Conservation (phyloP, 2,329 filamentous ascomycete species). For the Aspergillus arachidicola region DNA sequence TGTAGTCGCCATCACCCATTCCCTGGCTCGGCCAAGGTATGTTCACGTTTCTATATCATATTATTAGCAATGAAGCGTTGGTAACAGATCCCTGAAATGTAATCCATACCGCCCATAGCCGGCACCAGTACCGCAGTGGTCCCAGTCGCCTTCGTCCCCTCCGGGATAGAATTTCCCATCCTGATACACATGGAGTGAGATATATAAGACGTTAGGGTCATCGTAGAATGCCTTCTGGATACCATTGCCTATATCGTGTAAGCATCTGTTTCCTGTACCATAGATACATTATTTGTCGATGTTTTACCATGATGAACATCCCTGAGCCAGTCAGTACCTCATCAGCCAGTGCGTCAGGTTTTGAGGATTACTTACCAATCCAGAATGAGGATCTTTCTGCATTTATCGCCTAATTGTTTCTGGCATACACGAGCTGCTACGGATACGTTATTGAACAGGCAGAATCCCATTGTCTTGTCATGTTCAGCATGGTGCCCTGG, state of each 20-base stretch:
- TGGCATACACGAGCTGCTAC: slow-evolving; percentile 90
- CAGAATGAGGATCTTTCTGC: slow-evolving; percentile 86
- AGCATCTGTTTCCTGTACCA: slow-evolving; percentile 15
- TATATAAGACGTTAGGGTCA: slow-evolving; percentile 92
- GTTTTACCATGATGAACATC: slow-evolving; percentile 66
- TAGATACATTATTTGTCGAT: neutral
- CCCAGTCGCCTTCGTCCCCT: slow-evolving; percentile 59
- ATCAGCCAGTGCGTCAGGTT: neutral
- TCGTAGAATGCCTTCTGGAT: slow-evolving; percentile 96
- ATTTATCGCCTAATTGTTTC: slow-evolving; percentile 73
- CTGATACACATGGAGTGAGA: slow-evolving; percentile 88
- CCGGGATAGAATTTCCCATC: slow-evolving; percentile 83
- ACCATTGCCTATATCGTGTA: slow-evolving; percentile 69
- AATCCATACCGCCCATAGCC: slow-evolving; percentile 57
- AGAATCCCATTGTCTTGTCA: slow-evolving; percentile 87
- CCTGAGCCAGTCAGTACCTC: slow-evolving; percentile 42
- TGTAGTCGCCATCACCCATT: slow-evolving; percentile 96
- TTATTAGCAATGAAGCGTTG: slow-evolving; percentile 15
- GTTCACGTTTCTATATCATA: slow-evolving; percentile 60
- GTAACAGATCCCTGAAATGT: neutral
- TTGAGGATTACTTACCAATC: slow-evolving; percentile 73
- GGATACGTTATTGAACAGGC: slow-evolving; percentile 96
- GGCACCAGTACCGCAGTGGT: slow-evolving; percentile 60
- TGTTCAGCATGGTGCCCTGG: slow-evolving; percentile 94
- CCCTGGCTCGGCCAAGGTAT: slow-evolving; percentile 69